These are phyloP conservation scores for Sclerotinia nivalis DNA, from an alignment of 2,329 filamentous ascomycete species.

Conservation along the genomic window DNA sequence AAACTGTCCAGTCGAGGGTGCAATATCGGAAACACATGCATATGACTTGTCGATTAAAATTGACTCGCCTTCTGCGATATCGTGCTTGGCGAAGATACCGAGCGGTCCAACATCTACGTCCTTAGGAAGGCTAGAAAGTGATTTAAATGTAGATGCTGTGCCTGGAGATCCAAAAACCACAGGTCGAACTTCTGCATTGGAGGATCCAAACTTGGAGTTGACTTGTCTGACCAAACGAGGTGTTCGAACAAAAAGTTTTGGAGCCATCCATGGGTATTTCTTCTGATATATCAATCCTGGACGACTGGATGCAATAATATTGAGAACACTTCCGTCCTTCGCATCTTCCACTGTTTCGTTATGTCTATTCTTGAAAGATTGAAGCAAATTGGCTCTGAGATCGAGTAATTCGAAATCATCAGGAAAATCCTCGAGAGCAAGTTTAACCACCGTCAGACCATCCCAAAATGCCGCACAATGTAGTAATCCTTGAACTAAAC, in stretches of 20 bases:
- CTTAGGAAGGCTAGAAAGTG: neutral
- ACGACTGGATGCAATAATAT: slow-evolving; percentile 16
- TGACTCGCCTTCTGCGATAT: slow-evolving; percentile 33
- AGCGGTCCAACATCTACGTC: slow-evolving; percentile 35
- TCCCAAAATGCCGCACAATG: slow-evolving; percentile 35
- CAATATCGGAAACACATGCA: slow-evolving; percentile 27
- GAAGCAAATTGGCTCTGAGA: slow-evolving; percentile 15
- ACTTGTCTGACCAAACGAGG: slow-evolving; percentile 28
- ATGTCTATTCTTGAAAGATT: slow-evolving; percentile 24
- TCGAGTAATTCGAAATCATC: slow-evolving; percentile 27
- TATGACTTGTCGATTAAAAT: slow-evolving; percentile 34
- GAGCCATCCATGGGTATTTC: slow-evolving; percentile 38
- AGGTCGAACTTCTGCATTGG: slow-evolving; percentile 26
- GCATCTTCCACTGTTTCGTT: neutral
- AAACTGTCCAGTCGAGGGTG: slow-evolving; percentile 24
- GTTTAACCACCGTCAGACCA: slow-evolving; percentile 28
- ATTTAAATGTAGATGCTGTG: neutral
- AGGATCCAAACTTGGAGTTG: slow-evolving; percentile 26
- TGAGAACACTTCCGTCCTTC: neutral
- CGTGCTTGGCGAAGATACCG: slow-evolving; percentile 35
- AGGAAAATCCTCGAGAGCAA: slow-evolving; percentile 25
- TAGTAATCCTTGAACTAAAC: slow-evolving; percentile 28
- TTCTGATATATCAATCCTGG: slow-evolving; percentile 33
- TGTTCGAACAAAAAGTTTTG: slow-evolving; percentile 29
- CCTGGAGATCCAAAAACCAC: slow-evolving; percentile 28